phyloP scores from a whole-genome alignment of 2,329 filamentous ascomycete species.

The Pestalotiopsis sp. region DNA sequence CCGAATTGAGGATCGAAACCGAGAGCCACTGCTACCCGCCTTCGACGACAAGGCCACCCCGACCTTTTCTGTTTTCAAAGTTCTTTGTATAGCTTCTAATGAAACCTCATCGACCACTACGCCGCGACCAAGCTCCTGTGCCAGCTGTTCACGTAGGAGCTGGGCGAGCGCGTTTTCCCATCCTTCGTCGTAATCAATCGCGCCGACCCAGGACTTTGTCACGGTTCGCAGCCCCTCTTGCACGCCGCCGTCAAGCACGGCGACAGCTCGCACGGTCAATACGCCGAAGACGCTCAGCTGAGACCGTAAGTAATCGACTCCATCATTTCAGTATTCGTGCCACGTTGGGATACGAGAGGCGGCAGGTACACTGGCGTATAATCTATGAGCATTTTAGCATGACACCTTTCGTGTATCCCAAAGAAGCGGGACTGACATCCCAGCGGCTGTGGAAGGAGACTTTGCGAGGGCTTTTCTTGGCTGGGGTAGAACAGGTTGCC shows the following conservation, averaged over 20 bases:
- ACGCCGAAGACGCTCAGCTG: neutral
- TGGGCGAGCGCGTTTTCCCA: neutral
- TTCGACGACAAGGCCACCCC: conserved; percentile 16
- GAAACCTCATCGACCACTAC: conserved; percentile 20
- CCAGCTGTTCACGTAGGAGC: neutral
- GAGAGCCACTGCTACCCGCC: conserved; percentile 17
- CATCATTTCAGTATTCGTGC: too few relatives aligned
- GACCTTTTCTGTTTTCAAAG: too few relatives aligned
- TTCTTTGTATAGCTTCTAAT: neutral
- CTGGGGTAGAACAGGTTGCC: conserved; percentile 10
- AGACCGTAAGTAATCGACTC: neutral
- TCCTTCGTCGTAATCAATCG: neutral
- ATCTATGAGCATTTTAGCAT: conserved; percentile 14
- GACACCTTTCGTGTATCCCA: conserved; percentile 24
- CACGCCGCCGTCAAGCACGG: neutral
- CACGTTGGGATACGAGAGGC: too few relatives aligned
- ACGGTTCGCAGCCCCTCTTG: neutral
- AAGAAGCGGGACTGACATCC: conserved; percentile 19
- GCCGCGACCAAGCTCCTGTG: conserved; percentile 19
- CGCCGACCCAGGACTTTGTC: neutral
- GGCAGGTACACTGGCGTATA: too few relatives aligned
- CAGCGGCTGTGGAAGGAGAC: conserved; percentile 30
- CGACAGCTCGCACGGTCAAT: neutral
- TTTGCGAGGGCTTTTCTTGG: conserved; percentile 28
- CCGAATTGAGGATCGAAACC: conserved; percentile 20